Evolutionary conservation across 2,329 filamentous ascomycete species (phyloP).

Genomic region (Aspergillus sergii): DNA sequence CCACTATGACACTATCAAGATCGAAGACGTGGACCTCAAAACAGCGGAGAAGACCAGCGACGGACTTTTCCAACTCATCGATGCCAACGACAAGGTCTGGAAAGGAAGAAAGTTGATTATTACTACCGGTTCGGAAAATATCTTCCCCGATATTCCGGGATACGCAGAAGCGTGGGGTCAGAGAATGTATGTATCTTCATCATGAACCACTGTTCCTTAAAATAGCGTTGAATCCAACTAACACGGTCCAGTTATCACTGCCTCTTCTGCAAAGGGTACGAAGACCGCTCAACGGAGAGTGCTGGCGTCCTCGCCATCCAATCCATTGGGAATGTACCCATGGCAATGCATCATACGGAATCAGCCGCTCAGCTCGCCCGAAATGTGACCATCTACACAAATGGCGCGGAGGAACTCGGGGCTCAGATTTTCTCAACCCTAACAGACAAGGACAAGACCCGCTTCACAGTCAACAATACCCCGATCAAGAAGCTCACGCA

Average conservation of each 20-base stretch:
- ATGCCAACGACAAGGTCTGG: constrained; percentile 47
- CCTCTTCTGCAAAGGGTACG: constrained; percentile 60
- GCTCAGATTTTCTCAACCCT: too few species aligned
- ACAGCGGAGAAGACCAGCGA: neutral
- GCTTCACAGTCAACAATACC: too few species aligned
- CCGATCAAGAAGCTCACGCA: too few species aligned
- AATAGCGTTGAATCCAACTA: neutral
- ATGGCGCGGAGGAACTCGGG: too few species aligned
- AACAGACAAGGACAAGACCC: too few species aligned
- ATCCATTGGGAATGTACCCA: constrained; percentile 6
- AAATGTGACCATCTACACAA: too few species aligned
- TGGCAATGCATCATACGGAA: too few species aligned
- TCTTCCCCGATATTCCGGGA: constrained; percentile 54
- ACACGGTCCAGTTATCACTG: constrained; percentile 59
- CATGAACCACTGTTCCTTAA: too few species aligned
- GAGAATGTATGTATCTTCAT: too few species aligned
- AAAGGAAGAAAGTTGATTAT: constrained; percentile 57
- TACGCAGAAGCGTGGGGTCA: constrained; percentile 58
- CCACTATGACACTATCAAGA: neutral
- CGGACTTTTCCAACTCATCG: constrained; percentile 25
- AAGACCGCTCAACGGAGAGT: constrained; percentile 53
- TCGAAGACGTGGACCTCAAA: neutral
- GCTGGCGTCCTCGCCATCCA: constrained; percentile 53
- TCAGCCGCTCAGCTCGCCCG: too few species aligned
- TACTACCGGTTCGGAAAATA: constrained; percentile 56